Evolutionary conservation across 495 filamentous ascomycete species (phyloP).

Genomic region (Aspergillus conjunctus): DNA sequence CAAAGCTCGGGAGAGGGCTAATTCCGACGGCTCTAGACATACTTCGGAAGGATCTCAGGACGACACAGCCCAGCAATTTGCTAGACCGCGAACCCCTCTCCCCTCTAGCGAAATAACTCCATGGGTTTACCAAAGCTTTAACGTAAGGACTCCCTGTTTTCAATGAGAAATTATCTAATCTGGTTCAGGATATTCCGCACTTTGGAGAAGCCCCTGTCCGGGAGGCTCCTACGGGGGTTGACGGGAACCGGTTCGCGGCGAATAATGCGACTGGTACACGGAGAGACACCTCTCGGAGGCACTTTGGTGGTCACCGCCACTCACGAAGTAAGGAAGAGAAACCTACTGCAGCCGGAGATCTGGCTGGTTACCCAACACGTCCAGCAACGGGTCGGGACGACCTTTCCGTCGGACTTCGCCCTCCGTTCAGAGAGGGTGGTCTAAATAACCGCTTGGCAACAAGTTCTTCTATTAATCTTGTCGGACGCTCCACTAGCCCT

Average conservation of each 20-base stretch:
- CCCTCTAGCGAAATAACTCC: slow-evolving; percentile 94
- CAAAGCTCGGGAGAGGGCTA: slow-evolving; percentile 68
- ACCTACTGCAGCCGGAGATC: slow-evolving; percentile 50
- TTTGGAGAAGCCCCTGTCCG: slow-evolving; percentile 84
- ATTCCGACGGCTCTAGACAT: slow-evolving; percentile 64
- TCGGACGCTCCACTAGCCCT: slow-evolving; percentile 68
- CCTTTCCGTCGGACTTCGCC: slow-evolving; percentile 55
- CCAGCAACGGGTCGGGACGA: slow-evolving; percentile 73
- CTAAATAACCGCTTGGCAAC: slow-evolving; percentile 46
- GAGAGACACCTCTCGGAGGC: slow-evolving; percentile 57
- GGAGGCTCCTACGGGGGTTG: slow-evolving; percentile 67
- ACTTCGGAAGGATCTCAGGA: slow-evolving; percentile 47
- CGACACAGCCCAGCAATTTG: slow-evolving; percentile 66
- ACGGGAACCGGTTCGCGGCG: slow-evolving; percentile 63
- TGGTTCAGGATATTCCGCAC: slow-evolving; percentile 68
- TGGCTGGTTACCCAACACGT: slow-evolving; percentile 50
- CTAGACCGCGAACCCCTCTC: slow-evolving; percentile 78
- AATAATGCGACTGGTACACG: slow-evolving; percentile 39
- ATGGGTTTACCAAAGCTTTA: slow-evolving; percentile 89
- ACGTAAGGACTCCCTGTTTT: slow-evolving; percentile 53
- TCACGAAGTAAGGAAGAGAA: slow-evolving; percentile 73
- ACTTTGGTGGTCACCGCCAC: slow-evolving; percentile 73
- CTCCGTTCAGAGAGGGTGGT: slow-evolving; percentile 46
- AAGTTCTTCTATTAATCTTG: slow-evolving; percentile 51
- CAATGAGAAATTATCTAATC: background rate